Conservation (phyloP, 1,139 yeast species). For the Pichia sp. region DNA sequence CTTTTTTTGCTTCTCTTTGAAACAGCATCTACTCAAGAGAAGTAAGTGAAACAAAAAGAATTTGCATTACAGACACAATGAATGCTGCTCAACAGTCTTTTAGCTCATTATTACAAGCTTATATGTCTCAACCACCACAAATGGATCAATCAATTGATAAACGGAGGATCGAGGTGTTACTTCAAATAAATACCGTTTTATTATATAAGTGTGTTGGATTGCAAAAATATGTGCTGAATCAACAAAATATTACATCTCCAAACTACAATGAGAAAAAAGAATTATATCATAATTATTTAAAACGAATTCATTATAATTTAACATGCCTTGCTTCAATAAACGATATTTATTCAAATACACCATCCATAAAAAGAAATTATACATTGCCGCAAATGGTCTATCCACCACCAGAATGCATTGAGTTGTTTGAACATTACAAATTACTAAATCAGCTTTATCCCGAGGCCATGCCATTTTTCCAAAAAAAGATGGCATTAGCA, state of each 20-base stretch:
- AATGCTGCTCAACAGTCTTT: conserved; percentile 14
- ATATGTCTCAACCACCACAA: conserved; percentile 24
- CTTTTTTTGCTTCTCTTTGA: too few relatives aligned
- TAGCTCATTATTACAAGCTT: conserved; percentile 23
- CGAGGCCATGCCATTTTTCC: conserved; percentile 46
- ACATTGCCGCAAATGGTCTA: conserved; percentile 45
- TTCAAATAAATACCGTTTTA: conserved; percentile 47
- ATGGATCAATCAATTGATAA: conserved; percentile 31
- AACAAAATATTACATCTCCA: conserved; percentile 25
- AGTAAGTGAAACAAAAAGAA: too few relatives aligned
- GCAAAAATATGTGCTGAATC: conserved; percentile 24
- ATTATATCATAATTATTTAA: conserved; percentile 44
- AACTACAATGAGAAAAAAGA: conserved; percentile 33
- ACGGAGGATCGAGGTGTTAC: conserved; percentile 43
- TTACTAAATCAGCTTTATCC: conserved; percentile 49
- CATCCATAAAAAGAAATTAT: conserved; percentile 33
- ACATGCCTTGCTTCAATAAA: conserved; percentile 47
- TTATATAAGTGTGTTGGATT: conserved; percentile 39
- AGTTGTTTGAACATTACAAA: conserved; percentile 41
- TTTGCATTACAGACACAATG: background rate
- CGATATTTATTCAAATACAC: conserved; percentile 41
- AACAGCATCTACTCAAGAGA: too few relatives aligned
- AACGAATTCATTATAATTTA: conserved; percentile 49
- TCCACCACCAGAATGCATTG: conserved; percentile 54
- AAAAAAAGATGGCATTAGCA: conserved; percentile 40